Evolutionary conservation across 768 basidiomycete species (phyloP).

Genomic region (Suillus occidentalis): DNA sequence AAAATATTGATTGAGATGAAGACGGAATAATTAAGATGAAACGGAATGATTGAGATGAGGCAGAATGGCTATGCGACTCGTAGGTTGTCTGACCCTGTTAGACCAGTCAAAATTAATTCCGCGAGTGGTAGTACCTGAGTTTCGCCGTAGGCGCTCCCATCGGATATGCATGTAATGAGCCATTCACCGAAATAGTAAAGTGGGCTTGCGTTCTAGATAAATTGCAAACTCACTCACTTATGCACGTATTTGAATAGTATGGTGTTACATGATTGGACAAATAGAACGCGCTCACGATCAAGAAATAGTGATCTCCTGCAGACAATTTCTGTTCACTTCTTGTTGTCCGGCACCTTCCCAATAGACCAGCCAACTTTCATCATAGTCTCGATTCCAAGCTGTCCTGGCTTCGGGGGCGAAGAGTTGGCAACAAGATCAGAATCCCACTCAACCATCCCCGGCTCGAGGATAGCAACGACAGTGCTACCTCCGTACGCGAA

Average conservation of each 20-base stretch:
- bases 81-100: too few species aligned
- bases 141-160: too few species aligned
- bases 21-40: too few species aligned
- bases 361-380: constrained; percentile 46
- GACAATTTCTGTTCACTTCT: not conserved
- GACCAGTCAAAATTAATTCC: too few species aligned
- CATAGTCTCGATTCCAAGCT: constrained; percentile 59
- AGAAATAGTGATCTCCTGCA: not conserved
- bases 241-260: not conserved
- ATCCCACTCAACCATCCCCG: constrained; percentile 55
- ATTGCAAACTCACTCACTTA: not conserved
- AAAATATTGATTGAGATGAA: too few species aligned
- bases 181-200: too few species aligned
- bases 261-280: not conserved
- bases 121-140: too few species aligned
- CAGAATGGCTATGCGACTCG: too few species aligned
- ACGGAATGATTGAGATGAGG: too few species aligned
- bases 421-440: constrained; percentile 61
- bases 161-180: too few species aligned
- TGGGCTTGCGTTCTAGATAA: not conserved
- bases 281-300: not conserved
- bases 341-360: constrained; percentile 15
- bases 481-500: constrained; percentile 83
- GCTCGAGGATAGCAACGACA: constrained; percentile 58
- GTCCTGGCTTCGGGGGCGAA: not conserved